Base-by-base conservation (phyloP, 306 rosid genomes). In the Pterocarpus santalinus region DNA sequence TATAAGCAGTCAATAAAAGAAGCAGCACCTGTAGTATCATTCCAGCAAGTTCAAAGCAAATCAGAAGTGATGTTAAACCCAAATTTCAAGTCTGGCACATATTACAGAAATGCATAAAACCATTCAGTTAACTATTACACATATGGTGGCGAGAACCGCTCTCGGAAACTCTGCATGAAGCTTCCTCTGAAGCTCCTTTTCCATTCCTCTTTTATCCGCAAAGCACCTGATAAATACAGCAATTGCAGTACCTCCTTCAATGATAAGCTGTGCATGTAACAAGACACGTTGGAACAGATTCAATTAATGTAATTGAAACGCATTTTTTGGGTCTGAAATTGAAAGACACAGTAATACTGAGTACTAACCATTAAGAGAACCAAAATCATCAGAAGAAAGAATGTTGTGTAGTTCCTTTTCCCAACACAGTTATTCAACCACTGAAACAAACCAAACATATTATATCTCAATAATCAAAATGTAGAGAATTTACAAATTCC, bases 381-480 rank as follows among this genome's bases (percentile, higher is more conserved):
- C 56, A 86, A 93, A 76, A 86, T 83, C 97, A 93, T 92, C 7
- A 95, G 92, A 69, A 95, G 94, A 88, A 95, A 83, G 89, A 95
- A 95, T 1, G 96, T 89, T 3, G 98, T 89, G 87, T 95, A 93
- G 82, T 95, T 95, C 87, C 70, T 93, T 83, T 93, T 95, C 17
- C 99, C 99, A 36, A 95, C 81, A 62, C 99, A 95, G 90, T 93
- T 95, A 91, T 95, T 95, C 86, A 95, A 76, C 99, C 98, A 95
- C 99, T 95, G 89, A 71, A 80, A n/a, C 68, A 61, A 76, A 46
- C 30, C 10, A 76, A 8, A 73, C 7, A 71, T 75, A 55, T 16
- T 44, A 51, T 22, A 28, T 17, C 17, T 38, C 62, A 69, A 47
- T 57, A 67, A 64, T 9, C 13, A 80, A 55, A 11, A 36, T 0